Base-by-base conservation (phyloP, 495 filamentous ascomycete species). In the Lindgomyces ingoldianus region DNA sequence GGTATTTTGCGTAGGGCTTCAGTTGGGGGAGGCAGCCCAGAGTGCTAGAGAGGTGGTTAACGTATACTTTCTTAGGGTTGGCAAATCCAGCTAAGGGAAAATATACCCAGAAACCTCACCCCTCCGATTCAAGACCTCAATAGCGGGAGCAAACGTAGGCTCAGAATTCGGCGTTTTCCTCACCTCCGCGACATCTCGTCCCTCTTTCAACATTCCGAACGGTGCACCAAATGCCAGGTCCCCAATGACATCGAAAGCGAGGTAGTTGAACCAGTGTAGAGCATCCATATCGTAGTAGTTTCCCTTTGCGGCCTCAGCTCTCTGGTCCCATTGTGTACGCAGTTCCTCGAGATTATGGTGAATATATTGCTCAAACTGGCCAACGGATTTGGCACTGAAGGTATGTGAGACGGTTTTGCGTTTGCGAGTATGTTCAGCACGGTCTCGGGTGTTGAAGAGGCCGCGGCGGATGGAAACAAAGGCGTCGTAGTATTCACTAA, bases 231-330 rank as follows among this genome's bases (percentile, higher is more conserved):
- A 79, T 10, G 76, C 76, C 62, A 90, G 77, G 70, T 91, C 88
- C 4, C 91, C 91, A 66, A 96, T 96, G 56, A 94, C 90, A 68
- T 96, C 92, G 67, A 96, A 96, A 44, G 92, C 92, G 10, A 96
- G 82, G 74, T 89, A 96, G 77, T 96, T 96, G 83, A 93, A 94
- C 92, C 92, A 96, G 72, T 91, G 83, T 26, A 96, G 81, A 49
- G 86, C 89, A 71, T 96, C 91, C 47, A 96, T 75, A 58, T 84
- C 79, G 10, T 79, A 82, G 68, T 81, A 90, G 21, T 77, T 79
- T 73, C 81, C 69, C 55, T 78, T 74, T 62, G 48, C 50, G 18
- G 36, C 22, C 19, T 57, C 61, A 47, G 72, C 65, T 18, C 71
- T 69, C 18, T 75, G 74, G 70, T 89, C 87, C 87, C 89, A 91